Evolutionary conservation across 345 rosid species (phyloP).

Genomic region (Bruguiera parviflora): DNA sequence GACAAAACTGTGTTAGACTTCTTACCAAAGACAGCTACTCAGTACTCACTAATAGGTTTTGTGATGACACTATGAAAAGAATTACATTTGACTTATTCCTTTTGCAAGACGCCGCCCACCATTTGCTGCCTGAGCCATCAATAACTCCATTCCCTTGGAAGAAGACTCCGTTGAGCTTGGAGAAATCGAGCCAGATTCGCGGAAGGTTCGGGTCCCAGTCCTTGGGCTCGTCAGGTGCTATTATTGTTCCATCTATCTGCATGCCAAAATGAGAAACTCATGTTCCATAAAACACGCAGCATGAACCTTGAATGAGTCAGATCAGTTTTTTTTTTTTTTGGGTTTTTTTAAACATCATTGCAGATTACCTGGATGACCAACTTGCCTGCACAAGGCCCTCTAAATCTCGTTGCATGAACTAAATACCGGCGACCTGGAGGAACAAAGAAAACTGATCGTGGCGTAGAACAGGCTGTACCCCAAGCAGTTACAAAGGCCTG

Average conservation of each 20-base stretch:
- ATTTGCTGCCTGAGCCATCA: constrained; percentile 95
- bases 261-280: constrained; percentile 9
- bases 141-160: constrained; percentile 89
- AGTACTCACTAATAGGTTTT: constrained; percentile 10
- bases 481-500: constrained; percentile 82
- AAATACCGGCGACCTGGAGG: constrained; percentile 64
- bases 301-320: no score
- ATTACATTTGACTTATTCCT: constrained; percentile 72
- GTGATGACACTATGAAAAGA: not conserved
- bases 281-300: not conserved
- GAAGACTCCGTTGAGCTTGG: constrained; percentile 58
- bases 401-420: constrained; percentile 79
- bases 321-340: no score
- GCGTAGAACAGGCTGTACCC: constrained; percentile 65
- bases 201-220: constrained; percentile 72
- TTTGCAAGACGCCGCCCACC: constrained; percentile 99
- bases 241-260: constrained; percentile 92
- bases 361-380: constrained; percentile 68
- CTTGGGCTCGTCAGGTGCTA: constrained; percentile 87
- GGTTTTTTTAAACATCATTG: not conserved
- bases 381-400: constrained; percentile 77
- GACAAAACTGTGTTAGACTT: constrained; percentile 21
- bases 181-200: constrained; percentile 83
- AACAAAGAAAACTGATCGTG: constrained; percentile 66
- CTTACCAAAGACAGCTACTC: constrained; percentile 10